Conservation (phyloP, 2,329 filamentous ascomycete species). For the Lachnellula arida region DNA sequence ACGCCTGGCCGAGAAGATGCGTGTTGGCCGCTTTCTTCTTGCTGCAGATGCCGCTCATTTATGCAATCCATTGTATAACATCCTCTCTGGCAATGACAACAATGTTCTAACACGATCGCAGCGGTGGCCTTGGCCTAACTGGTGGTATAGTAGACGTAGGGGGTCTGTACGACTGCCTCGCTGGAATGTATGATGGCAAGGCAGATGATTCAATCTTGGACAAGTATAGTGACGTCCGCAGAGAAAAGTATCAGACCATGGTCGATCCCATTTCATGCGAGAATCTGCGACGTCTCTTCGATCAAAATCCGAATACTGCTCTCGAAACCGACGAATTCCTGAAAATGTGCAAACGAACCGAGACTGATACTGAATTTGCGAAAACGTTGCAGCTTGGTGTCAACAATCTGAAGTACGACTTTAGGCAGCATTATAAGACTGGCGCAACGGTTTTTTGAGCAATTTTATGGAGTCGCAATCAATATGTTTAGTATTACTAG, state of each 20-base stretch:
- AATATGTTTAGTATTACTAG: too few relatives aligned
- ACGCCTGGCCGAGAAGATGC: conserved; percentile 41
- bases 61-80: conserved; percentile 39
- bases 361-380: conserved; percentile 9
- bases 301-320: conserved; percentile 31
- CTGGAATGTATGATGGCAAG: conserved; percentile 33
- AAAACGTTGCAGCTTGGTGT: too few relatives aligned
- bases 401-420: too few relatives aligned
- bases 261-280: conserved; percentile 38
- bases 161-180: conserved; percentile 55
- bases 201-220: conserved; percentile 36
- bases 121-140: conserved; percentile 57
- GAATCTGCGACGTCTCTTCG: conserved; percentile 36
- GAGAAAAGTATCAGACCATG: conserved; percentile 35
- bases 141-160: conserved; percentile 60
- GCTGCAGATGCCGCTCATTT: conserved; percentile 48
- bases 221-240: conserved; percentile 36
- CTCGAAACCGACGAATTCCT: conserved; percentile 34
- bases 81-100: neutral
- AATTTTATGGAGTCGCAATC: too few relatives aligned
- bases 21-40: conserved; percentile 41
- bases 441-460: too few relatives aligned
- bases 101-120: neutral
- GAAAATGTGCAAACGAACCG: conserved; percentile 29
- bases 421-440: too few relatives aligned